phyloP scores from a whole-genome alignment of 192 early-diverging fungal species.

The Backusella australiensis region DNA sequence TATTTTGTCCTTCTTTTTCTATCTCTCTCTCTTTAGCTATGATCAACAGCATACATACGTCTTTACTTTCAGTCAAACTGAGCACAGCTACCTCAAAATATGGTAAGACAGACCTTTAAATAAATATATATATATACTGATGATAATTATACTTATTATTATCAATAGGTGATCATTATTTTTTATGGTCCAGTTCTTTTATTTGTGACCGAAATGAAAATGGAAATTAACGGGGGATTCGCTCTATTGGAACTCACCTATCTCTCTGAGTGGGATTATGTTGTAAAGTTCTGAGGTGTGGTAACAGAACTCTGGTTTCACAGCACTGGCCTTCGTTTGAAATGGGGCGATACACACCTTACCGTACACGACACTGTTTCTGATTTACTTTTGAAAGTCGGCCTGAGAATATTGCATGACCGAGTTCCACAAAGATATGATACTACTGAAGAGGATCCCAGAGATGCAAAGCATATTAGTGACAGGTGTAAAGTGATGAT shows the following conservation, averaged over 20 bases:
- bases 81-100: too few relatives aligned
- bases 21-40: too few relatives aligned
- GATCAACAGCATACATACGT: too few relatives aligned
- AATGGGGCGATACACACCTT: background rate
- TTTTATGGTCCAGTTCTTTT: too few relatives aligned
- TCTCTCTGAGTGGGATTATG: conserved; percentile 4
- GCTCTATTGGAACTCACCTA: background rate
- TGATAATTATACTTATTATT: too few relatives aligned
- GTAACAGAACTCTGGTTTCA: background rate
- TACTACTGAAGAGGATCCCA: background rate
- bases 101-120: too few relatives aligned
- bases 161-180: too few relatives aligned
- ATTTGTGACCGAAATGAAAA: too few relatives aligned
- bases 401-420: background rate
- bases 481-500: background rate
- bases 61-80: too few relatives aligned
- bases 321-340: background rate
- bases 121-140: too few relatives aligned
- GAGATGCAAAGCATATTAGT: background rate
- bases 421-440: background rate
- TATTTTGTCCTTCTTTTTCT: too few relatives aligned
- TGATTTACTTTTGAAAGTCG: background rate
- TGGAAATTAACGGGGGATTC: too few relatives aligned
- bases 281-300: background rate
- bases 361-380: background rate